Evolutionary conservation across 78 protist genomes (phyloP), one percentile per base, ranked within the genome.

Genomic region (Monocercomonoides exilis): DNA sequence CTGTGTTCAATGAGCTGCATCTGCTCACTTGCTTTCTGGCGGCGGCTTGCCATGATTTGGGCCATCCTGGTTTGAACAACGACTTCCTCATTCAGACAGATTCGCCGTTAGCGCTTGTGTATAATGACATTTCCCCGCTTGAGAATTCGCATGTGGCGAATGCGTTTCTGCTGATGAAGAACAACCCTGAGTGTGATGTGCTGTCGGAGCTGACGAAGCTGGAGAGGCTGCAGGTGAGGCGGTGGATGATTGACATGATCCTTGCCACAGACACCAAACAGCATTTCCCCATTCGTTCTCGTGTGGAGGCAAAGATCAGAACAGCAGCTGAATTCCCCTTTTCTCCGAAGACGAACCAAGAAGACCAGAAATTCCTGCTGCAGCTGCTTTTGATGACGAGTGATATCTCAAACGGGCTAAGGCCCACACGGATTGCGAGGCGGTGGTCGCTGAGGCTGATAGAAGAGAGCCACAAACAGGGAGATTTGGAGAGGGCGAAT

Each of bases 391-490:
- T n/a, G n/a, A n/a, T n/a, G n/a, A n/a, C n/a, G n/a, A n/a, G n/a
- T n/a, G n/a, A n/a, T n/a, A n/a, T n/a, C n/a, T n/a, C n/a, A n/a
- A n/a, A n/a, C n/a, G n/a, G n/a, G n/a, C n/a, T n/a, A n/a, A n/a
- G n/a, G n/a, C n/a, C n/a, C n/a, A n/a, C n/a, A n/a, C n/a, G n/a
- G n/a, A n/a, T n/a, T n/a, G n/a, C n/a, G n/a, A n/a, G n/a, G n/a
- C n/a, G n/a, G n/a, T n/a, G n/a, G n/a, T n/a, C n/a, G n/a, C n/a
- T n/a, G n/a, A n/a, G n/a, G n/a, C n/a, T n/a, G n/a, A n/a, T n/a
- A n/a, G n/a, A 84, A 84, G 77, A 84, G 21, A 84, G 46, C 43
- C 21, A 43, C 33, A 84, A 84, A 84, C 5, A 43, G 21, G 45
- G 45, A 84, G 21, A 84, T 5, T 45, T 45, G 34, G 46, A 84